Evolutionary conservation across 2,329 filamentous ascomycete species (phyloP).

Genomic region (Aspergillus sp.): DNA sequence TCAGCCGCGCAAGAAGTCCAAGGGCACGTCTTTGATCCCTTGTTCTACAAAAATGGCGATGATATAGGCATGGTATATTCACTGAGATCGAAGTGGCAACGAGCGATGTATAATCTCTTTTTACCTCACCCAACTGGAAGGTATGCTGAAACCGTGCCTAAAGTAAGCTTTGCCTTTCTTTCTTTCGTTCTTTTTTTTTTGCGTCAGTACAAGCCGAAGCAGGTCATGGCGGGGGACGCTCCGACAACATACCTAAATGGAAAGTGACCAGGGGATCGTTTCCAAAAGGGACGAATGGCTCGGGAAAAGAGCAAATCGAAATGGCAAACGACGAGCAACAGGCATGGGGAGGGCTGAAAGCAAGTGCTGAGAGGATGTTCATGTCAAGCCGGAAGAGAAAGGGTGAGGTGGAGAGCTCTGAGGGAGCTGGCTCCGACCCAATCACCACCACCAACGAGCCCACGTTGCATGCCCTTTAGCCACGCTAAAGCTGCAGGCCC

Average conservation of each 20-base stretch:
- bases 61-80: slow-evolving; percentile 7
- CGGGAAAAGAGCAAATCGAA: slow-evolving; percentile 5
- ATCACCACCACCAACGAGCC: slow-evolving; percentile 14
- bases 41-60: not conserved
- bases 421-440: slow-evolving; percentile 19
- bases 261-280: slow-evolving; percentile 1
- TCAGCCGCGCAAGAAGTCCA: slow-evolving; percentile 1
- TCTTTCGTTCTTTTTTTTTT: slow-evolving; percentile 7
- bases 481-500: slow-evolving; percentile 6
- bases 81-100: not conserved
- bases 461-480: slow-evolving; percentile 16
- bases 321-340: not conserved
- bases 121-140: not conserved
- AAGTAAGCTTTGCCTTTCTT: slow-evolving; percentile 6
- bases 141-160: not conserved
- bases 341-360: slow-evolving; percentile 2
- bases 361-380: slow-evolving; percentile 2
- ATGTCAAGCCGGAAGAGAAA: slow-evolving; percentile 3
- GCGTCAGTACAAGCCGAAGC: slow-evolving; percentile 7
- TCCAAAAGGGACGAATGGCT: not conserved
- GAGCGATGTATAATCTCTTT: not conserved
- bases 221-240: not conserved
- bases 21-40: not conserved
- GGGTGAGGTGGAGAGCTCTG: slow-evolving; percentile 19
- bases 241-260: not conserved